Base-by-base conservation (phyloP, 768 basidiomycete species). In the Auricularia auricula-judae region DNA sequence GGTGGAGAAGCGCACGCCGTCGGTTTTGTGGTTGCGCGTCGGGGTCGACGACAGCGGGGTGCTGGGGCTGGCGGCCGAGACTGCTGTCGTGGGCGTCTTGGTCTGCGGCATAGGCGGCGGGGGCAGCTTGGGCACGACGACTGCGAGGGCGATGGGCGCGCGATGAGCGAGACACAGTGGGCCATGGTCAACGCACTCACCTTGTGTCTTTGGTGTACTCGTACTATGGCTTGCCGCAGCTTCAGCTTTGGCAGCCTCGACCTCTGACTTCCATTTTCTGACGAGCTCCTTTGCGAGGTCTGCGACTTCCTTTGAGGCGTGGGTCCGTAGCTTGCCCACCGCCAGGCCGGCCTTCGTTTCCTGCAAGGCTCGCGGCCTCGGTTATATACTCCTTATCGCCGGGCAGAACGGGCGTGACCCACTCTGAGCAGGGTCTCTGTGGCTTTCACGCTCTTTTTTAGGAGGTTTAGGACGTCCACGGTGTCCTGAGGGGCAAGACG, bases 311-410 rank as follows among this genome's bases (percentile, higher is more conserved):
- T 88, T 90, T 12, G 82, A 77, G 0, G 82, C 77, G 74, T 93
- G 88, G 36, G 81, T 80, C 59, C 93, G 84, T 18, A 95, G 81
- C 77, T 95, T 95, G 62, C 93, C 92, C 2, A 97, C 92, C 0
- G 92, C 89, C n/a, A 96, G 77, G 61, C 93, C 93, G 3, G 87
- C 89, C 75, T 89, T 94, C 74, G 91, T 94, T 76, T 95, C 93
- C 93, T 95, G 70, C 51, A 59, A 7, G 14, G 39, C 8, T 7
- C 39, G 12, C 39, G 39, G 39, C 29, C 35, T n/a, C 36, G 23
- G 53, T 43, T 14, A 60, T 47, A 53, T n/a, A 61, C 39, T 33
- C 3, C 39, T 42, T 42, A 42, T 42, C 39, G 4, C 39, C 39
- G 39, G 3, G 12, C 8, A 42, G 8, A 35, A 63, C 35, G 59